Evolutionary conservation across 192 early-diverging fungal genomes (phyloP).

Genomic region (Coemansia sp.): DNA sequence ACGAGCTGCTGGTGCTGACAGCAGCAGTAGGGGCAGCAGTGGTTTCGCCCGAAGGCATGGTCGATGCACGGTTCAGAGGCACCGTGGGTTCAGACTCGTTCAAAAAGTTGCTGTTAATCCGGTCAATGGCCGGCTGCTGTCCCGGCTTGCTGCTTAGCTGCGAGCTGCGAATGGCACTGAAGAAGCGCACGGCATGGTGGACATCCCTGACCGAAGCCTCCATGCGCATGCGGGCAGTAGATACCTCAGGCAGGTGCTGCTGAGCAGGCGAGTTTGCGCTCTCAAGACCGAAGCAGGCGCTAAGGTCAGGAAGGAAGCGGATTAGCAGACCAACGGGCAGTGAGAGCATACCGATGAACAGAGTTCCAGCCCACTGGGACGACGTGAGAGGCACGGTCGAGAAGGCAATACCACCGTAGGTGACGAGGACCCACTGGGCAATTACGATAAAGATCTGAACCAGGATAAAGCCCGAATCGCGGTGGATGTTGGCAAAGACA

Average conservation of each 20-base stretch:
- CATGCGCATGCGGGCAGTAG: slow-evolving; percentile 46
- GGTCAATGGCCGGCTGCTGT: neutral
- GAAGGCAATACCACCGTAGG: slow-evolving; percentile 88
- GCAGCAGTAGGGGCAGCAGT: slow-evolving; percentile 30
- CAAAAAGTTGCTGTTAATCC: slow-evolving; percentile 28
- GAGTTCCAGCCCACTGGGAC: slow-evolving; percentile 74
- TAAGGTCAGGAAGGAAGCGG: slow-evolving; percentile 75
- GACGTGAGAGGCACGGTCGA: slow-evolving; percentile 66
- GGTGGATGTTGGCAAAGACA: slow-evolving; percentile 81
- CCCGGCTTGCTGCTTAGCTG: slow-evolving; percentile 18
- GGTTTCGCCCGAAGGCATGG: slow-evolving; percentile 26
- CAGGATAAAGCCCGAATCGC: slow-evolving; percentile 77
- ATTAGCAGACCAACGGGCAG: slow-evolving; percentile 79
- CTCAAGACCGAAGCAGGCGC: slow-evolving; percentile 53
- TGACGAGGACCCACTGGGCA: slow-evolving; percentile 81
- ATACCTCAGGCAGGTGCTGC: slow-evolving; percentile 51
- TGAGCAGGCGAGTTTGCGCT: slow-evolving; percentile 49
- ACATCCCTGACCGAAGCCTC: slow-evolving; percentile 51
- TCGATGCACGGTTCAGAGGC: slow-evolving; percentile 14
- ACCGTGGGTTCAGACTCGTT: slow-evolving; percentile 10
- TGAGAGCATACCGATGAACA: slow-evolving; percentile 76
- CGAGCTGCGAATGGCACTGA: slow-evolving; percentile 54
- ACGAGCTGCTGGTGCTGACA: slow-evolving; percentile 48
- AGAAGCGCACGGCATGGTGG: slow-evolving; percentile 48
- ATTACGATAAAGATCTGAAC: slow-evolving; percentile 71